Base-by-base conservation (phyloP, 495 filamentous ascomycete species). In the Trichoderma gamsii region DNA sequence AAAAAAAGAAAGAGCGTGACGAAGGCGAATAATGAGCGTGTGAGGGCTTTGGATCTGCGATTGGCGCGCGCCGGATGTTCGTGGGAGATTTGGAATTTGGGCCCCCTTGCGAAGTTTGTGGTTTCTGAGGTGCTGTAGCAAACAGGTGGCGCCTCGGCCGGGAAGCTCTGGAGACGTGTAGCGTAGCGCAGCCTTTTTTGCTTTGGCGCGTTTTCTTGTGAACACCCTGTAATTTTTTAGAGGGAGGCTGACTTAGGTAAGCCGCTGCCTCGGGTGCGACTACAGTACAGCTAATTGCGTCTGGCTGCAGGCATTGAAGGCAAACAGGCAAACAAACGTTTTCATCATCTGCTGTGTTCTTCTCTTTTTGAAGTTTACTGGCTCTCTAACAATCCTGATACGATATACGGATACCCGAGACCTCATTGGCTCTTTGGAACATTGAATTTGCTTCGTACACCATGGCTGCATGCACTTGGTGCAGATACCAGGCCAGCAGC, bases 101-200 rank as follows among this genome's bases (percentile, higher is more conserved):
- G 35, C 43, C 43, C 43, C 43, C 18, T 46, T 41, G 13, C 32
- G 44, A 23, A n/a, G 64, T 25, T 69, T 29, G 13, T 18, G 49
- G 27, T 41, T 63, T 29, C 56, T 32, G 51, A 15, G 51, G 21
- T 56, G 3, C 21, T n/a, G 11, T 13, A 52, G 8, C 49, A n/a
- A 23, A 11, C 49, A 27, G 41, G 43, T 29, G 16, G 35, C 27
- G 52, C 63, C 38, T 71, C 27, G n/a, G 12, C n/a, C 8, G 27
- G 16, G 51, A 32, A 63, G 59, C 66, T 68, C 49, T 38, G 18
- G 56, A 61, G 56, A 25, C 25, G 25, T 18, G 56, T 61, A 9
- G 56, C 16, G 21, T 9, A 18, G 49, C 16, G n/a, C 21, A 6
- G 18, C 18, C n/a, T 3, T 52, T 52, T 29, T 29, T 29, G 49